phyloP scores from a whole-genome alignment of 2,329 filamentous ascomycete genomes.

The Epichloe elymi region DNA sequence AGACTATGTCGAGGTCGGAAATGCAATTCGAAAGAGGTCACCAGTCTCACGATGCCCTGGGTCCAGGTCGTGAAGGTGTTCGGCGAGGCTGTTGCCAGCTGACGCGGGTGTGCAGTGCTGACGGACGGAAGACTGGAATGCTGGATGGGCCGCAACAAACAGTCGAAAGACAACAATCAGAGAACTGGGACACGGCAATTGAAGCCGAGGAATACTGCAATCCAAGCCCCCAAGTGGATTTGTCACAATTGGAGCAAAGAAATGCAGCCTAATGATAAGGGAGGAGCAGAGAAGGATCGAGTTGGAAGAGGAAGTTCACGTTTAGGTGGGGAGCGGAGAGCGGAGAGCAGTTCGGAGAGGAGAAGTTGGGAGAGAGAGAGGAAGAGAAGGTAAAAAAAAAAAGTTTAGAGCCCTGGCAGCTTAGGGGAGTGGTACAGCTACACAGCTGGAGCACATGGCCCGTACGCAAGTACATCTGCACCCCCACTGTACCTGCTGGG shows the following conservation, averaged over 20 bases:
- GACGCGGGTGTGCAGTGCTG: neutral
- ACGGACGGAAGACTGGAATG: slow-evolving; percentile 8
- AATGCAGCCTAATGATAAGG: neutral
- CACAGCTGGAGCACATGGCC: too few relatives aligned
- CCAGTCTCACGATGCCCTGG: neutral
- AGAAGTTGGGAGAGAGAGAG: neutral
- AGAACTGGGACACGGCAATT: neutral
- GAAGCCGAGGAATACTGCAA: neutral
- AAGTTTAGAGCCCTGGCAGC: too few relatives aligned
- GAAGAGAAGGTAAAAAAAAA: neutral
- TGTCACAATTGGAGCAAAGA: neutral
- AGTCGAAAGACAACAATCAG: slow-evolving; percentile 2
- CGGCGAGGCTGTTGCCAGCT: neutral
- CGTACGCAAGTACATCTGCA: too few relatives aligned
- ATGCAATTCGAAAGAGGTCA: neutral
- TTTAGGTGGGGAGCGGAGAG: slow-evolving; percentile 12
- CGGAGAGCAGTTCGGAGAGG: neutral
- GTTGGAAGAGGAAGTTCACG: neutral
- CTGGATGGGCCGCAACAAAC: slow-evolving; percentile 8
- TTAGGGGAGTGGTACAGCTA: too few relatives aligned
- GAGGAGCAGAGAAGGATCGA: neutral
- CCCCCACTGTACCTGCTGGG: too few relatives aligned
- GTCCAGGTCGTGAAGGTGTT: neutral
- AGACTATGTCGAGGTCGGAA: too few relatives aligned
- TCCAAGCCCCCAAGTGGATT: neutral